Evolutionary conservation across 1,284 basidiomycete genomes (phyloP), one percentile per base, ranked within the genome.

Genomic region (Rhodotorula mucilaginosa): DNA sequence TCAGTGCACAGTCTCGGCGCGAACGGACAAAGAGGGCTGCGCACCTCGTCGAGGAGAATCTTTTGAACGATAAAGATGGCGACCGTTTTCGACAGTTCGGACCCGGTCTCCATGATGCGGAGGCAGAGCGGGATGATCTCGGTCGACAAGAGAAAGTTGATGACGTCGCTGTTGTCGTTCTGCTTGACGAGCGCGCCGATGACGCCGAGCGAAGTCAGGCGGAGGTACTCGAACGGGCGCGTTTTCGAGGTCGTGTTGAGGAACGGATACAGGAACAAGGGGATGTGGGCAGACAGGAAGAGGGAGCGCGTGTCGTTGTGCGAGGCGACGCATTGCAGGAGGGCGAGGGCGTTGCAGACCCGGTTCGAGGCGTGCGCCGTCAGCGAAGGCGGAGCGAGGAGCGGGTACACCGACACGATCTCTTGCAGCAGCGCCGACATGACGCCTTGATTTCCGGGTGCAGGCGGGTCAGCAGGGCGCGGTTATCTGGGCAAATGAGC

Each of bases 1-100:
- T 23, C 52, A 23, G 49, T 51, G 39, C 49, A 23, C 49, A 51
- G 49, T 18, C 49, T 23, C 49, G 18, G 49, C 4, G 23, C 49
- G 49, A 26, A 26, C 6, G 10, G 7, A 46, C 8, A 29, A n/a
- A 82, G 99, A 99, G 23, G 97, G 99, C 80, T 96, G 99, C 97
- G 96, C 16, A 96, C 94, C 82, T 99, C 97, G 81, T 99, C 97
- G 66, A 99, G 86, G 29, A 99, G 85, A 77, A 99, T 99, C 85
- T 99, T 99, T 82, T 99, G 97, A 4, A 99, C 97, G 79, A 99
- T 99, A 83, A 99, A 99, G 80, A 99, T 99, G 61, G 97, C 97
- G 59, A 99, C 97, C 0, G 97, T 99, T 84, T 99, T 99, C 74
- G 90, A 93, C n/a, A 99, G 87, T 79, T 99, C 97, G 10, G 94